Conservation (phyloP, 75 land plant species). For the Sequoiadendron giganteum region DNA sequence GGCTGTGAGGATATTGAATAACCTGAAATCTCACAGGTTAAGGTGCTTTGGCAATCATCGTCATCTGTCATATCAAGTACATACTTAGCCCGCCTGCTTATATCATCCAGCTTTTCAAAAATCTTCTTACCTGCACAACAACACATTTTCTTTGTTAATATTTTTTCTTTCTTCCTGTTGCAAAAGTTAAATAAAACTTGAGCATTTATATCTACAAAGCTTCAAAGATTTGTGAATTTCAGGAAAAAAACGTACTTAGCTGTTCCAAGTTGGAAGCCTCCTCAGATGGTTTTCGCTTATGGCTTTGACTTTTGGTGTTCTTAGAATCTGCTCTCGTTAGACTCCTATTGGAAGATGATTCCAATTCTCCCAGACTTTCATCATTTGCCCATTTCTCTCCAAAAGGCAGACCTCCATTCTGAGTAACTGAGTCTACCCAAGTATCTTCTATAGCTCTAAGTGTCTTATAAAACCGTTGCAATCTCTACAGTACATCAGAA, state of each 20-base stretch:
- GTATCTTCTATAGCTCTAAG: conserved; percentile 21
- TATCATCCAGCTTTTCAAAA: conserved; percentile 32
- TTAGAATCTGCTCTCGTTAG: not conserved
- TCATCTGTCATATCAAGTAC: conserved; percentile 29
- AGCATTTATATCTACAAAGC: not conserved
- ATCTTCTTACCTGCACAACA: conserved; percentile 22
- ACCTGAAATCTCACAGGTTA: conserved; percentile 1
- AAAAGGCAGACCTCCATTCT: conserved; percentile 4
- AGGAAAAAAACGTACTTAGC: conserved; percentile 20
- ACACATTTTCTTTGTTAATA: not conserved
- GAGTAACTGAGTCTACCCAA: conserved; percentile 20
- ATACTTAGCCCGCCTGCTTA: conserved; percentile 27
- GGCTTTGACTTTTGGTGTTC: conserved; percentile 3
- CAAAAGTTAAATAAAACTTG: not conserved
- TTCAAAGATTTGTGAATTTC: not conserved
- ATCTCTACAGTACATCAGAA: conserved; percentile 14
- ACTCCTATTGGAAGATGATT: conserved; percentile 6
- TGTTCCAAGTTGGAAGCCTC: conserved; percentile 25
- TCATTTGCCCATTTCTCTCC: not conserved
- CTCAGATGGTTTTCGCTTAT: conserved; percentile 11
- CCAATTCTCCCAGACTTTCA: not conserved
- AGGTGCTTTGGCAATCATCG: conserved; percentile 8
- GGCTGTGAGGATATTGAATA: conserved; percentile 9
- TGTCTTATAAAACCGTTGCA: conserved; percentile 23
- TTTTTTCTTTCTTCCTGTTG: not conserved